These are phyloP conservation scores for Panicum hallii DNA, from an alignment of 202 grass and related monocot genomes.

Conservation along the genomic window DNA sequence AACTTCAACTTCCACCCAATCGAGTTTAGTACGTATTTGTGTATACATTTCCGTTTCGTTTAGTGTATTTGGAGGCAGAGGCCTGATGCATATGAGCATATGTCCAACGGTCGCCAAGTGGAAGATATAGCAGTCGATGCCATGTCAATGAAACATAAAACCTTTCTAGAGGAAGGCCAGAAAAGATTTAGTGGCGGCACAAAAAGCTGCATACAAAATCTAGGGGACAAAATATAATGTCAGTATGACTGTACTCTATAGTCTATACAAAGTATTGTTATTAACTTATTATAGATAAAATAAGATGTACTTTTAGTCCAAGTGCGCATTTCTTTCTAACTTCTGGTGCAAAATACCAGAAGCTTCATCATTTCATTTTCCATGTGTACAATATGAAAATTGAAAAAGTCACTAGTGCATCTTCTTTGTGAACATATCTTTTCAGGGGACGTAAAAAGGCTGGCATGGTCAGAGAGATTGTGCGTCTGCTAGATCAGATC, in stretches of 20 bases:
- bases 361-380: constrained; percentile 7
- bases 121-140: not conserved
- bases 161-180: not conserved
- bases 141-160: not conserved
- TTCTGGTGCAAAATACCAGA: not conserved
- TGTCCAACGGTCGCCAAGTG: not conserved
- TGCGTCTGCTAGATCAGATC: constrained; percentile 11
- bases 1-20: not conserved
- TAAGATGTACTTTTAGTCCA: constrained; percentile 1
- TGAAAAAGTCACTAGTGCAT: not conserved
- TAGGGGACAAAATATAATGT: not conserved
- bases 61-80: not conserved
- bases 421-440: constrained; percentile 5
- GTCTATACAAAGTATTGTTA: not conserved
- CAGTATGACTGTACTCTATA: no score
- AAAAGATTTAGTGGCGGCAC: not conserved
- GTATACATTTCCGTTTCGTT: not conserved
- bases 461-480: constrained; percentile 8
- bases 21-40: not conserved
- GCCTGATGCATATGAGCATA: not conserved
- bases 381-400: not conserved
- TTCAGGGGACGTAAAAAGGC: constrained; percentile 21
- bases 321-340: not conserved
- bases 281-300: not conserved
- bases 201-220: not conserved